Evolutionary conservation across 2,329 filamentous ascomycete species (phyloP), one percentile per base, ranked within the genome.

Genomic region (Anisogramma anomala): DNA sequence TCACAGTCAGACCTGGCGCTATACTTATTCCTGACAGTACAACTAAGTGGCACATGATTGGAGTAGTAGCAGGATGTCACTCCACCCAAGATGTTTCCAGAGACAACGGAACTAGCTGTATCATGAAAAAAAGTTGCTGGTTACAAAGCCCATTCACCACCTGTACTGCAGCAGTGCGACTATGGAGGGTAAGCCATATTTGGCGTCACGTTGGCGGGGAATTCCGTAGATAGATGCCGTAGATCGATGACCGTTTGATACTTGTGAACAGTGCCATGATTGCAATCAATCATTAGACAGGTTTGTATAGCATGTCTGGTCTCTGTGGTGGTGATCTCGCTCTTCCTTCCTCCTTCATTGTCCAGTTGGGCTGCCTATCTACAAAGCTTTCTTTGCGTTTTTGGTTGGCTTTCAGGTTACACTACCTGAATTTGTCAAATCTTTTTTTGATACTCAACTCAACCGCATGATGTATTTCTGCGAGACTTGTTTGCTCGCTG

Each of bases 311-410:
- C 39, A 30, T 18, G 17, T 19, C 30, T 33, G 28, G 4, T 18
- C 13, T 18, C 27, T 10, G 17, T 47, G 3, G 9, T 8, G 25
- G 27, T 32, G 22, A 22, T 38, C 38, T 39, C 20, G 23, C 28
- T 35, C 33, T 31, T 36, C 31, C 40, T 31, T 38, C 30, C 41
- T 39, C 35, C 41, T 36, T 41, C 39, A 33, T 39, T 50, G 44
- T 53, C 49, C 53, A 52, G 41, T 39, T 48, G 45, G 48, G 50
- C 46, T 49, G 39, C 47, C 42, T 45, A 49, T 54, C 48, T 53
- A 52, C 55, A 55, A 54, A 52, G 54, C 31, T 50, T 49, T 51
- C 54, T 56, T 56, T 56, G 54, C 55, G 55, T 58, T 54, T 54
- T 49, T 58, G 55, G 42, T 58, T 57, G 50, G 52, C 50, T 43